Evolutionary conservation across 2,329 filamentous ascomycete genomes (phyloP), one percentile per base, ranked within the genome.

Genomic region (Aspergillus felis): DNA sequence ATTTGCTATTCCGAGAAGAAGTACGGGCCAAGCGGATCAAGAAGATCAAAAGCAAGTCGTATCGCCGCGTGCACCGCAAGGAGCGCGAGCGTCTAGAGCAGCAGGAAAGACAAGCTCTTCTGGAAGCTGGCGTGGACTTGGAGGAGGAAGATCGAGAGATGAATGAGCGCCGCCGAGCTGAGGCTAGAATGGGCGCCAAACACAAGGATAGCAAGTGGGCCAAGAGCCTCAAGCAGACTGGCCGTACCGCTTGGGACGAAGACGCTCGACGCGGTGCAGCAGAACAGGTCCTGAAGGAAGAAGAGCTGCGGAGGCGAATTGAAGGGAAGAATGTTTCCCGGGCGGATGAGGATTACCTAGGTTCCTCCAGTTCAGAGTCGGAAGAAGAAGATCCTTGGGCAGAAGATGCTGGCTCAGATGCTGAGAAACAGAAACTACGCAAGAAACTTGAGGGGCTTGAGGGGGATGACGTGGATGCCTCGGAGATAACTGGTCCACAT

Each of bases 1-100:
- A 97, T 67, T 78, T 96, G 7, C 83, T 93, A 63, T 96, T 95
- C 66, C 84, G 92, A 10, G 93, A 97, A 75, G 89, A 95, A 68
- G 87, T 92, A 47, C 88, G 92, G 56, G 85, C 92, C 7, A 95
- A 92, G 76, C 88, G 94, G 25, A 91, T 99, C 76, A 96, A 97
- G 79, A 97, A 97, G 80, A 99, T 99, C 78, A 99, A 99, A 82
- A 95, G 90, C 72, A 99, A 97, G 74, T 85, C 92, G 0, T 99
- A 96, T 72, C 90, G 93, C 55, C 88, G 92, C 48, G 88, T 97
- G 14, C 93, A 97, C 75, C 87, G 93, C 41, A 96, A 89, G 71
- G 90, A 89, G 70, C 80, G 85, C 14, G 84, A 88, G 70, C 81
- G 81, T 61, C 69, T 83, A 58, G 80, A 83, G 51, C 77, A 84